These are phyloP conservation scores for Lactuca saligna DNA, from an alignment of 129 eudicot genomes.

Conservation along the genomic window DNA sequence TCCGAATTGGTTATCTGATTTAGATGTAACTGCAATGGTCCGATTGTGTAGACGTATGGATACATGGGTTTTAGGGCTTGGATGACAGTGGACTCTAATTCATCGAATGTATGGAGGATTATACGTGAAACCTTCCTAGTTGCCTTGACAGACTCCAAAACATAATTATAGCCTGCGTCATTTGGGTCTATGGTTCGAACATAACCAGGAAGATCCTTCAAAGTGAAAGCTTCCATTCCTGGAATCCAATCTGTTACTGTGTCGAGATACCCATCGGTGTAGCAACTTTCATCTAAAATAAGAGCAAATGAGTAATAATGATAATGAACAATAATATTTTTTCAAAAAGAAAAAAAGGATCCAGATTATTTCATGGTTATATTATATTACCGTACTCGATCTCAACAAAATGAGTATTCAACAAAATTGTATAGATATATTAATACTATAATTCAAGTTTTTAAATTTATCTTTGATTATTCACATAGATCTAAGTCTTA, in stretches of 20 bases:
- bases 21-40: neutral
- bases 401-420: too few species aligned
- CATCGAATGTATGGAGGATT: neutral
- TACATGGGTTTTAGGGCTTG: neutral
- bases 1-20: neutral
- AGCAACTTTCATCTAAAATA: neutral
- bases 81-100: neutral
- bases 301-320: too few species aligned
- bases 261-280: slow-evolving; percentile 10
- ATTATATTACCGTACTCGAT: too few species aligned
- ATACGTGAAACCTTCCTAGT: neutral
- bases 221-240: slow-evolving; percentile 17
- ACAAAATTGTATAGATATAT: too few species aligned
- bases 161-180: slow-evolving; percentile 6
- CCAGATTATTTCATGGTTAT: too few species aligned
- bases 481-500: too few species aligned
- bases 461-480: neutral
- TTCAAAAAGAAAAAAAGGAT: too few species aligned
- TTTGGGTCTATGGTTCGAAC: slow-evolving; percentile 23
- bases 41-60: neutral
- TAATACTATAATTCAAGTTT: neutral
- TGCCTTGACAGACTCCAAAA: neutral
- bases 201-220: slow-evolving; percentile 24
- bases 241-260: slow-evolving; percentile 21
- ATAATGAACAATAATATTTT: too few species aligned